Evolutionary conservation across 2,329 filamentous ascomycete species (phyloP).

Genomic region (Colletotrichum echinochloae): DNA sequence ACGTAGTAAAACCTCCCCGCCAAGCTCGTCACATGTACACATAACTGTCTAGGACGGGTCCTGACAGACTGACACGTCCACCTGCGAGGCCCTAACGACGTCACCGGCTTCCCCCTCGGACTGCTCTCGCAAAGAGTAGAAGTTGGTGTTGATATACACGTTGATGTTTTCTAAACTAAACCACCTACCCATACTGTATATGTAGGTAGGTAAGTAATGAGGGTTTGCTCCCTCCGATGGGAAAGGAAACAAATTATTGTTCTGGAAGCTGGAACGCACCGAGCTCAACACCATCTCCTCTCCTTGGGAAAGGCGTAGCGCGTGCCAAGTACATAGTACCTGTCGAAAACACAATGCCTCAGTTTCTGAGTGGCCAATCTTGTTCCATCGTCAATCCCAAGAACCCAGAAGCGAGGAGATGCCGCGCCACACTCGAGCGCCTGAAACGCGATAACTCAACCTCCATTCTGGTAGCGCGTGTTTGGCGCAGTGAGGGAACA

Average conservation of each 20-base stretch:
- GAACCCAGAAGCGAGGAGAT: constrained; percentile 6
- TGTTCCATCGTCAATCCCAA: not conserved
- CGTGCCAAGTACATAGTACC: not conserved
- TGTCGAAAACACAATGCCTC: not conserved
- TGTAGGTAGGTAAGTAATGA: no score
- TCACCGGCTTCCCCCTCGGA: constrained; percentile 24
- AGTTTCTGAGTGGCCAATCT: not conserved
- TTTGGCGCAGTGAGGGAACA: not conserved
- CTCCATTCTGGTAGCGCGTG: constrained; percentile 12
- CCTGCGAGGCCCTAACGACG: constrained; percentile 30
- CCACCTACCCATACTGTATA: not conserved
- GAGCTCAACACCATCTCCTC: not conserved
- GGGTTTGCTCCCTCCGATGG: not conserved
- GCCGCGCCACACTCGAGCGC: constrained; percentile 25
- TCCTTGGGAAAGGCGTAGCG: not conserved
- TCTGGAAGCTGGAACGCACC: constrained; percentile 3
- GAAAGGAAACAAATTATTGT: not conserved
- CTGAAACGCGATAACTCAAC: constrained; percentile 32
- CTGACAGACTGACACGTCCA: constrained; percentile 34
- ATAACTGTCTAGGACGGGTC: constrained; percentile 7
- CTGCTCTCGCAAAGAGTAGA: constrained; percentile 14
- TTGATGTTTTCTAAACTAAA: not conserved
- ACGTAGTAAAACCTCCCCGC: constrained; percentile 24
- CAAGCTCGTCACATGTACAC: constrained; percentile 32
- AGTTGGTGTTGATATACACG: constrained; percentile 20